phyloP scores from a whole-genome alignment of 139 green algal genomes.

The Picocystis salinarum region DNA sequence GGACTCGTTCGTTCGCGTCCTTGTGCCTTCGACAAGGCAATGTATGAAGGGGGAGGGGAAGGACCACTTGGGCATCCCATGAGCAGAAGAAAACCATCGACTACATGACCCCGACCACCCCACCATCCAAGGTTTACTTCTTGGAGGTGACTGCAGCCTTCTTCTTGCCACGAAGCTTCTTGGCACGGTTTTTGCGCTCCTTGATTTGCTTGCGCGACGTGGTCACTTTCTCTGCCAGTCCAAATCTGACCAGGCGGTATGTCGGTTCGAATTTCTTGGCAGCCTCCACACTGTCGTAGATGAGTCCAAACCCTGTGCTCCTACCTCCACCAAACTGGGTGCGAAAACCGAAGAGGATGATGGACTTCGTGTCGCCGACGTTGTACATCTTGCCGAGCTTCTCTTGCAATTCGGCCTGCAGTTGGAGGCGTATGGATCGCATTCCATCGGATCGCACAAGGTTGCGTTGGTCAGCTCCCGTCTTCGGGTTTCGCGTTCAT shows the following conservation, averaged over 20 bases:
- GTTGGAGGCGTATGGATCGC: neutral
- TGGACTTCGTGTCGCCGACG: slow-evolving; percentile 57
- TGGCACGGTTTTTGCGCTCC: slow-evolving; percentile 92
- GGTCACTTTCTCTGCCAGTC: slow-evolving; percentile 53
- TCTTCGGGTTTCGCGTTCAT: neutral
- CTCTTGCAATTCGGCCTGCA: slow-evolving; percentile 74
- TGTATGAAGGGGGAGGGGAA: too few species aligned
- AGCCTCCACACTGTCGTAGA: slow-evolving; percentile 88
- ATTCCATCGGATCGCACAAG: neutral
- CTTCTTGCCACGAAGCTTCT: slow-evolving; percentile 83
- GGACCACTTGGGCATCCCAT: too few species aligned
- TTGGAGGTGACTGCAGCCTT: slow-evolving; percentile 29
- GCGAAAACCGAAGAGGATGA: slow-evolving; percentile 92
- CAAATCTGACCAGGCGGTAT: slow-evolving; percentile 79
- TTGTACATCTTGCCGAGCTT: slow-evolving; percentile 93
- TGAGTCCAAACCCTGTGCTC: slow-evolving; percentile 95
- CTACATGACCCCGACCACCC: too few species aligned
- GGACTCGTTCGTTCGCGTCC: too few species aligned
- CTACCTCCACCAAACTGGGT: slow-evolving; percentile 99
- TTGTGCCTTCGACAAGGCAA: too few species aligned
- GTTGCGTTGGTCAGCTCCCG: neutral
- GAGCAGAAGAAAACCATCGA: too few species aligned
- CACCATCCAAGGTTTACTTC: slow-evolving; percentile 5
- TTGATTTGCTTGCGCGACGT: slow-evolving; percentile 98
- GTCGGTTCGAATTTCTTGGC: slow-evolving; percentile 98